Conservation (phyloP, 306 rosid genomes). For the Fagus sylvatica region DNA sequence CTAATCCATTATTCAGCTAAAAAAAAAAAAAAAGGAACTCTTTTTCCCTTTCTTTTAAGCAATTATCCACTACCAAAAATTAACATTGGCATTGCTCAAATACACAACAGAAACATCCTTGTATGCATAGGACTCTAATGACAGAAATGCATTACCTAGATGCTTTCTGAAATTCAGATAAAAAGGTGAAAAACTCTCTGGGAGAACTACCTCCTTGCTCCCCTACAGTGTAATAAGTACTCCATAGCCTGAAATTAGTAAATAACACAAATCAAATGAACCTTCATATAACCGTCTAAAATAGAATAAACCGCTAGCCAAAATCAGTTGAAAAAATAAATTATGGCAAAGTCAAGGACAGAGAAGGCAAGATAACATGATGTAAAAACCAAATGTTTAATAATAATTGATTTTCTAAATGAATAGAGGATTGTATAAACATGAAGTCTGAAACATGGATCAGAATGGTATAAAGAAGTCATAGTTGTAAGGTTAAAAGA, state of each 20-base stretch:
- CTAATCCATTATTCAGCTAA: background rate
- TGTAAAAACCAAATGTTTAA: background rate
- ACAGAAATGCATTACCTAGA: conserved; percentile 56
- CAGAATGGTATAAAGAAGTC: background rate
- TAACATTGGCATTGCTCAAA: background rate
- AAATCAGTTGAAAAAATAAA: background rate
- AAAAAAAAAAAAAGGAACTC: background rate
- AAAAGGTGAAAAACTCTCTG: conserved; percentile 57
- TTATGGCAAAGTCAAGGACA: background rate
- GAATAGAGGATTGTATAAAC: too few relatives aligned
- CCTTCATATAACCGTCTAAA: conserved; percentile 11
- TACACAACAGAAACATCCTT: background rate
- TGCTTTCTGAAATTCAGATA: conserved; percentile 81
- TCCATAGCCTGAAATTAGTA: conserved; percentile 74
- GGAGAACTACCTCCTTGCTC: conserved; percentile 68
- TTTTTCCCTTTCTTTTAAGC: background rate
- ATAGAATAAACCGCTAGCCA: conserved; percentile 13
- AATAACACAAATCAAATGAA: conserved; percentile 26
- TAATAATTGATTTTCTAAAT: background rate
- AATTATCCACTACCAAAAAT: background rate
- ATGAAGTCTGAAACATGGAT: too few relatives aligned
- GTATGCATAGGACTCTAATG: background rate
- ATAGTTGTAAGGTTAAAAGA: background rate
- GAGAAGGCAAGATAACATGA: background rate
- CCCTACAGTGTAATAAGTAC: conserved; percentile 66